Conservation (phyloP, 2,329 filamentous ascomycete genomes). For the Trematosphaeria pertusa region DNA sequence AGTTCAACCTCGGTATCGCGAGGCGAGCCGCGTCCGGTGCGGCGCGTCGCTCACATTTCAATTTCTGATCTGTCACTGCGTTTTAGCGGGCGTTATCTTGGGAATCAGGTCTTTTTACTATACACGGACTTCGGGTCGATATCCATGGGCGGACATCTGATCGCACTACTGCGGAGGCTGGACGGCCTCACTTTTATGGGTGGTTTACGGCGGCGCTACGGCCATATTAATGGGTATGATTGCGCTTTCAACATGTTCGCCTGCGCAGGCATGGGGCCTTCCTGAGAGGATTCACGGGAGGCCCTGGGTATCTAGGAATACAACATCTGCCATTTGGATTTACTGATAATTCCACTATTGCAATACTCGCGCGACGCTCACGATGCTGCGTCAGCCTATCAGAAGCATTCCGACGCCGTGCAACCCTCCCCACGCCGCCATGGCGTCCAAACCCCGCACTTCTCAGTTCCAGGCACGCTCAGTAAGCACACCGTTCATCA, state of each 20-base stretch:
- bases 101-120: not conserved
- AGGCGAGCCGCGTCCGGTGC: no score
- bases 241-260: no score
- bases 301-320: no score
- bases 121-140: conserved; percentile 4
- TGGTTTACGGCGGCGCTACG: no score
- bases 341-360: no score
- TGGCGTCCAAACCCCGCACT: not conserved
- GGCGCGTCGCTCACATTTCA: conserved; percentile 1
- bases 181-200: not conserved
- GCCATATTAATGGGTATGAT: no score
- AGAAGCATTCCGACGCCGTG: conserved; percentile 4
- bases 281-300: no score
- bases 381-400: conserved; percentile 13
- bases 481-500: no score
- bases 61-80: conserved; percentile 4
- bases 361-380: not conserved
- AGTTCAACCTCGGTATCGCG: no score
- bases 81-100: conserved; percentile 19
- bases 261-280: no score
- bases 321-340: no score
- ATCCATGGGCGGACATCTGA: conserved; percentile 12
- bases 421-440: not conserved
- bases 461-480: not conserved
- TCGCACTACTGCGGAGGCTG: not conserved